Base-by-base conservation (phyloP, 441 rosid genomes). In the Codiaeum variegatum region DNA sequence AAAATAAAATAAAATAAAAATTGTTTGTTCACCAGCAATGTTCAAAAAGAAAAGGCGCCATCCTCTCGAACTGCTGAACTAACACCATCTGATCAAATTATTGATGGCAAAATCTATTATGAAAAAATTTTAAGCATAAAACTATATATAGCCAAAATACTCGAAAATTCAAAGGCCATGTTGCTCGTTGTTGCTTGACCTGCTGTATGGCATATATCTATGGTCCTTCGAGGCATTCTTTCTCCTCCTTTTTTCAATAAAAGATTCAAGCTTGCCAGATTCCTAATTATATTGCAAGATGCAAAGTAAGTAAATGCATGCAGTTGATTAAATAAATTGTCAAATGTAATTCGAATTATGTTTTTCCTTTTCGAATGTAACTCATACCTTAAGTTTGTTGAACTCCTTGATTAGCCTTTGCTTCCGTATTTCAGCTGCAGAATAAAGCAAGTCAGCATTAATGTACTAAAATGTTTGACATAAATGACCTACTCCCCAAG, bases 391-490 rank as follows among this genome's bases (percentile, higher is more conserved):
- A 82, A 94, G 97, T 69, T 71, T 78, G 73, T 85, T 88, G 85
- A 81, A 92, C 73, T 94, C 88, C 70, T 88, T 91, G 29, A 88
- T 40, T 47, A 92, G 94, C 72, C 81, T 75, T 75, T 88, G 92
- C 77, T 86, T 89, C 65, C 87, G 84, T 72, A 92, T 84, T 77
- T 92, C 97, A 11, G 97, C 97, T 93, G 97, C 83, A 86, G 70
- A 76, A 44, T 67, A 28, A 79, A 69, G 8, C 4, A 58, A 38
- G 56, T 82, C 73, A 80, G 79, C 13, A 69, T 62, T 67, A 40
- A 23, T 61, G 31, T 40, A 34, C 7, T 12, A 4, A n/a, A n/a
- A n/a, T n/a, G n/a, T n/a, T n/a, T n/a, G n/a, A n/a, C n/a, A n/a
- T n/a, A n/a, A n/a, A n/a, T n/a, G n/a, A n/a, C n/a, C n/a, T n/a